phyloP scores from a whole-genome alignment of 2,329 filamentous ascomycete genomes.

The Zymoseptoria passerinii region DNA sequence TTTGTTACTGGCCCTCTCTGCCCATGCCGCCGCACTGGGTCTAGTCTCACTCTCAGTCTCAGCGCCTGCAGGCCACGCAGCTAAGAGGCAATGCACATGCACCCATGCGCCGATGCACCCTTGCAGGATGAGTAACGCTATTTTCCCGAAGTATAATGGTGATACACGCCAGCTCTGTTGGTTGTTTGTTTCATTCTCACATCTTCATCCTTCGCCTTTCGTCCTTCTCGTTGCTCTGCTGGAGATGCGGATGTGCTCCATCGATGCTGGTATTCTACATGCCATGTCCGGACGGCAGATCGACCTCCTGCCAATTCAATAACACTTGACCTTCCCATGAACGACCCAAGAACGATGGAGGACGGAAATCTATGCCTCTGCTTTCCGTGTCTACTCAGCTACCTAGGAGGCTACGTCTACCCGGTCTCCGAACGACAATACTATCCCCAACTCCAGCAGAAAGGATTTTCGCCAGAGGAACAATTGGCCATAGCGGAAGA shows the following conservation, averaged over 20 bases:
- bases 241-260: background rate
- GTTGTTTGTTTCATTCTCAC: background rate
- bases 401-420: constrained; percentile 17
- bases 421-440: constrained; percentile 11
- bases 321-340: background rate
- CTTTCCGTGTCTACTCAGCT: constrained; percentile 19
- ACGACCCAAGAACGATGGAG: background rate
- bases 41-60: background rate
- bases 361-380: constrained; percentile 16
- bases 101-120: background rate
- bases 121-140: background rate
- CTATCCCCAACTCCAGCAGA: constrained; percentile 14
- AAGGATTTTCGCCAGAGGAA: constrained; percentile 15
- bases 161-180: background rate
- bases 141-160: background rate
- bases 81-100: background rate
- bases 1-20: background rate
- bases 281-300: background rate
- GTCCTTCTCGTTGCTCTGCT: background rate
- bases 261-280: background rate
- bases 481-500: constrained; percentile 18
- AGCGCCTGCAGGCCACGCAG: background rate
- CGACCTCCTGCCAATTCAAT: background rate
- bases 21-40: background rate
- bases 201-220: background rate